Evolutionary conservation across 2,329 filamentous ascomycete genomes (phyloP).

Genomic region (Arthroderma uncinatum): DNA sequence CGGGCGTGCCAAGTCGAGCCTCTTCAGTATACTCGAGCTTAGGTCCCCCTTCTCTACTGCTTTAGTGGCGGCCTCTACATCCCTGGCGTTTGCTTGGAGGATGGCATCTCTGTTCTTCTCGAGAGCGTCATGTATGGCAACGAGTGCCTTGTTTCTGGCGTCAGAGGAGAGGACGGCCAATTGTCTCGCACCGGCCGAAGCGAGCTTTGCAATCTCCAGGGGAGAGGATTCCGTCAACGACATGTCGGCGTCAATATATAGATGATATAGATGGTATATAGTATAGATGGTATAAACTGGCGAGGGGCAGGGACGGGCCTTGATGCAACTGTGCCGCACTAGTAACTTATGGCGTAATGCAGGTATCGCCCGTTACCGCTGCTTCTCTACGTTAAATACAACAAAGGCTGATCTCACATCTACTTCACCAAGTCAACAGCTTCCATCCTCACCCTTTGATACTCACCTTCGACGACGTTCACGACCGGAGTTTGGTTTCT

Average conservation of each 20-base stretch:
- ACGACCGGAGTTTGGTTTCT: slow-evolving; percentile 2
- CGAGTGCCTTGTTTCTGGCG: slow-evolving; percentile 74
- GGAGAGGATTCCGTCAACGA: slow-evolving; percentile 80
- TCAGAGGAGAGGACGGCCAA: slow-evolving; percentile 66
- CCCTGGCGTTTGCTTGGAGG: slow-evolving; percentile 72
- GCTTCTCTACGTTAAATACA: not conserved
- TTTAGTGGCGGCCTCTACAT: slow-evolving; percentile 62
- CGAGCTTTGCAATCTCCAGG: slow-evolving; percentile 61
- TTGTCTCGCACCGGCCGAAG: slow-evolving; percentile 68
- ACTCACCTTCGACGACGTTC: slow-evolving; percentile 1
- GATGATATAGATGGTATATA: not conserved
- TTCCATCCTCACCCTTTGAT: not conserved
- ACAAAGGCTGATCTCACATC: not conserved
- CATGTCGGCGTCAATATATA: slow-evolving; percentile 43
- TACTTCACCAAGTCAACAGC: slow-evolving; percentile 2
- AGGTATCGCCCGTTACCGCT: not conserved
- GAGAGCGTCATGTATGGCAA: slow-evolving; percentile 70
- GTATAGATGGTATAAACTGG: not conserved
- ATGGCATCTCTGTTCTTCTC: slow-evolving; percentile 59
- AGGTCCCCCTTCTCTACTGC: slow-evolving; percentile 66
- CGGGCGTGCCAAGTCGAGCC: slow-evolving; percentile 71
- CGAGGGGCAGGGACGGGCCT: not conserved
- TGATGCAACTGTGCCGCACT: not conserved
- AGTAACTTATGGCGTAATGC: not conserved
- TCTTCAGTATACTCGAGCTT: slow-evolving; percentile 71